Percentiles rank a stretch among this genome's conserved stretches.
These are phyloP conservation scores for Saccharomycopsis sp. DNA, from an alignment of 805 yeast species.

Conservation along the genomic window DNA sequence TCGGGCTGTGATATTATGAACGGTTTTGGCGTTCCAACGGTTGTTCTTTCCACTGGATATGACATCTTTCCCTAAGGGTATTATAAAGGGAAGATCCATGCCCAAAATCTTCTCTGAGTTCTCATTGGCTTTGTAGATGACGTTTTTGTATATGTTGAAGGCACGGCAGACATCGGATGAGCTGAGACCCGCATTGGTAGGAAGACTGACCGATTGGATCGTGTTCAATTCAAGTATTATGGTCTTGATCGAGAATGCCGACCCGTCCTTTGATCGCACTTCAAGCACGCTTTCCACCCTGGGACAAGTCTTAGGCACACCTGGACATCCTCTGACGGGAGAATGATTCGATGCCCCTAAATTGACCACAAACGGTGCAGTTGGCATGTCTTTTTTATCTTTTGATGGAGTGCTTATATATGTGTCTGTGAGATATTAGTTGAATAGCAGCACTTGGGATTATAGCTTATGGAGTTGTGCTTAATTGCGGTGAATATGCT, in stretches of 20 bases:
- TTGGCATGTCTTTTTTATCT: too few relatives aligned
- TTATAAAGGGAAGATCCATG: slow-evolving; percentile 51
- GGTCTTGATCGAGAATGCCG: slow-evolving; percentile 40
- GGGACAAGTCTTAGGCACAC: slow-evolving; percentile 55
- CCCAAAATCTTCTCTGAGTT: slow-evolving; percentile 40
- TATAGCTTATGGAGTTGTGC: too few relatives aligned
- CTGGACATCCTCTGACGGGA: slow-evolving; percentile 63
- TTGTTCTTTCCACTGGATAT: slow-evolving; percentile 45
- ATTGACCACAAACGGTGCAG: slow-evolving; percentile 25
- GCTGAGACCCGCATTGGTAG: slow-evolving; percentile 32
- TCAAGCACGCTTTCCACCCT: slow-evolving; percentile 52
- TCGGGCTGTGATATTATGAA: slow-evolving; percentile 38
- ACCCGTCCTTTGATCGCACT: slow-evolving; percentile 44
- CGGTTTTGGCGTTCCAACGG: slow-evolving; percentile 42
- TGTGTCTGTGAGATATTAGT: too few relatives aligned
- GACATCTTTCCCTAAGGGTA: slow-evolving; percentile 49
- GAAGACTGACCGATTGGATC: slow-evolving; percentile 40
- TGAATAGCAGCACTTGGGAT: too few relatives aligned
- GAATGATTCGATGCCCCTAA: slow-evolving; percentile 47
- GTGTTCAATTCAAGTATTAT: slow-evolving; percentile 46
- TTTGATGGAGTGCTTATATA: too few relatives aligned
- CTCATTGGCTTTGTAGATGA: slow-evolving; percentile 28
- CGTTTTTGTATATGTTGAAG: slow-evolving; percentile 32
- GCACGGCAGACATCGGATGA: slow-evolving; percentile 32
- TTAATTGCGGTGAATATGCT: background rate